These are phyloP conservation scores for Protomyces inundatus DNA, from an alignment of 1,139 yeast genomes.

Conservation along the genomic window DNA sequence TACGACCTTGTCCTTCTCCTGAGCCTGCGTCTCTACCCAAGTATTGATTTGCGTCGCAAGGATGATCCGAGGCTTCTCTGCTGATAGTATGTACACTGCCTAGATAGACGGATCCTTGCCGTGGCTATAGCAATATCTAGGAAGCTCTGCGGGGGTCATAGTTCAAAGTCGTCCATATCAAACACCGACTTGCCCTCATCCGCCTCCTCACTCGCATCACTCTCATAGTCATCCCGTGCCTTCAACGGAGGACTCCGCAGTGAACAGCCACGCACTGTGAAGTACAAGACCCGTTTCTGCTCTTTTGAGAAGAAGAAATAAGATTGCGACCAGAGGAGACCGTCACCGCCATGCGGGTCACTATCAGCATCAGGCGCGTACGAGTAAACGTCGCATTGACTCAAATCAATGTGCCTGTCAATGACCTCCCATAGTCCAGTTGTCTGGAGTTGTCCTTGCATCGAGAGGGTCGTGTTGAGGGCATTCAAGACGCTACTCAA, in stretches of 20 bases:
- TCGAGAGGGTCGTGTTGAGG: conserved; percentile 75
- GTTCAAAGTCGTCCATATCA: conserved; percentile 20
- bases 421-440: conserved; percentile 85
- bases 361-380: conserved; percentile 26
- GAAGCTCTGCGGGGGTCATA: too few species aligned
- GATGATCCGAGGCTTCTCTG: too few species aligned
- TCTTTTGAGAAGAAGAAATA: conserved; percentile 91
- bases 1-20: too few species aligned
- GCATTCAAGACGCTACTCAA: conserved; percentile 57
- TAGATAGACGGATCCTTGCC: too few species aligned
- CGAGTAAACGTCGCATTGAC: conserved; percentile 34
- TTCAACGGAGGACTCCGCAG: conserved; percentile 28
- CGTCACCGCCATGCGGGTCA: conserved; percentile 42
- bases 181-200: conserved; percentile 15
- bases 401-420: conserved; percentile 75
- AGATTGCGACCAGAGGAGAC: conserved; percentile 81
- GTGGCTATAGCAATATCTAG: too few species aligned
- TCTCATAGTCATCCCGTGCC: conserved; percentile 9
- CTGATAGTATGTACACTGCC: too few species aligned
- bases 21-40: too few species aligned
- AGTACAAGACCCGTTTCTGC: conserved; percentile 81
- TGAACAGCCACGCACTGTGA: conserved; percentile 49
- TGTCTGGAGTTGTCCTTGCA: conserved; percentile 46
- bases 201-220: conserved; percentile 15
- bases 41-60: too few species aligned